Percentiles rank a stretch among this genome's conserved stretches.
Evolutionary conservation across 192 early-diverging fungal species (phyloP).

Genomic region (Coemansia sp.): DNA sequence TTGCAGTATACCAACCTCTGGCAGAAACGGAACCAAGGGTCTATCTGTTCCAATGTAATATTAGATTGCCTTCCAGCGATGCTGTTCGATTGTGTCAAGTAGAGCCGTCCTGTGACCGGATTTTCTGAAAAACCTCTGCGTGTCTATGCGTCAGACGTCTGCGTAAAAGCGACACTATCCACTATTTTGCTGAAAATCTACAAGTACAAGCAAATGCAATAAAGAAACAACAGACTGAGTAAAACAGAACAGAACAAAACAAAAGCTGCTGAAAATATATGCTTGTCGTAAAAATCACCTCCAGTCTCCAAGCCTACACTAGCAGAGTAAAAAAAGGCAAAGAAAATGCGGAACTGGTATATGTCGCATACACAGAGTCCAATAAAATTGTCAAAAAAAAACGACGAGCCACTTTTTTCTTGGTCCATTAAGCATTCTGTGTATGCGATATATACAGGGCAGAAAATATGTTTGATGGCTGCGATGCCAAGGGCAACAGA

Average conservation of each 20-base stretch:
- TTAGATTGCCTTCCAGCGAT: too few species aligned
- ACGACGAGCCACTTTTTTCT: not conserved
- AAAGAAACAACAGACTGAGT: not conserved
- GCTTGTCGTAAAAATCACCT: not conserved
- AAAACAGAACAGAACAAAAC: too few species aligned
- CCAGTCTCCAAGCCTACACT: not conserved
- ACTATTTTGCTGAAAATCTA: not conserved
- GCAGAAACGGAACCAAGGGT: too few species aligned
- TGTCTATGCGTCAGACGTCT: too few species aligned
- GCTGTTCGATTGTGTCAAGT: too few species aligned
- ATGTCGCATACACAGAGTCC: not conserved
- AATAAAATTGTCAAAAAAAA: not conserved
- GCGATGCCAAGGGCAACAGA: not conserved
- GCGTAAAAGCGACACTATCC: too few species aligned
- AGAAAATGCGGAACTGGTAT: not conserved
- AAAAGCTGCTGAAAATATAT: too few species aligned
- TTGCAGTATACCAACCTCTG: too few species aligned
- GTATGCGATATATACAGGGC: not conserved
- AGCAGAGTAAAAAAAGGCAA: not conserved
- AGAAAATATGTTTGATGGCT: not conserved
- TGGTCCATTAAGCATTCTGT: not conserved
- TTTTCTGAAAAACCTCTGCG: too few species aligned
- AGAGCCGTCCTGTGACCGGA: too few species aligned
- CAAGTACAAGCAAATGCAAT: not conserved
- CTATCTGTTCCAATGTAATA: too few species aligned